Percentiles rank a stretch among this genome's conserved stretches.
phyloP scores from a whole-genome alignment of 169 alveolate species.

The Eimeria zaria region DNA sequence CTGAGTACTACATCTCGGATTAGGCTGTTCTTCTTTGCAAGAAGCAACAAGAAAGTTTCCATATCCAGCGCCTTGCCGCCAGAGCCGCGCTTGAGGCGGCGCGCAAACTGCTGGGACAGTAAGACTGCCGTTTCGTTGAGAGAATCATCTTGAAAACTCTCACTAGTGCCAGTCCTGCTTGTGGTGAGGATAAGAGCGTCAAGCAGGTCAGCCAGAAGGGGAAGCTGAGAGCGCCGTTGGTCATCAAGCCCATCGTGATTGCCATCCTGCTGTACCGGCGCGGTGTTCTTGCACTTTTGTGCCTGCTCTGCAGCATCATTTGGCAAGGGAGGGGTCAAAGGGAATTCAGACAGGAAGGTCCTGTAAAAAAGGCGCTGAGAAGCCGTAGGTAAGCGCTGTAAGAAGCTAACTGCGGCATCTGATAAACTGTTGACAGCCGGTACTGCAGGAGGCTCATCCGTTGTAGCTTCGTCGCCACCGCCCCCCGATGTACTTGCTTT shows the following conservation, averaged over 20 bases:
- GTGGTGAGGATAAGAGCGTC: slow-evolving; percentile 54
- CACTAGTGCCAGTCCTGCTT: slow-evolving; percentile 16
- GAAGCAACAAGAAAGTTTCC: slow-evolving; percentile 41
- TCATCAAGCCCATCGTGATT: background rate
- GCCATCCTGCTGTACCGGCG: slow-evolving; percentile 56
- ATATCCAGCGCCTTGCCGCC: slow-evolving; percentile 46
- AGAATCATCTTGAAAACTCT: slow-evolving; percentile 4
- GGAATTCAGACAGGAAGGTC: slow-evolving; percentile 60
- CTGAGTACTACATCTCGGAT: slow-evolving; percentile 45
- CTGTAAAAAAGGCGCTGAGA: slow-evolving; percentile 80
- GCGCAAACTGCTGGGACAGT: slow-evolving; percentile 55
- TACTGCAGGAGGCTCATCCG: slow-evolving; percentile 40
- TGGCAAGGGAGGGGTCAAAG: slow-evolving; percentile 5
- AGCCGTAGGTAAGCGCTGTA: slow-evolving; percentile 58
- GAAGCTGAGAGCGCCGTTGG: slow-evolving; percentile 9
- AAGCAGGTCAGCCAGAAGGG: slow-evolving; percentile 54
- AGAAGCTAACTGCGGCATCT: slow-evolving; percentile 34
- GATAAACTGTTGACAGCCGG: slow-evolving; percentile 23
- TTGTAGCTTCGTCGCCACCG: slow-evolving; percentile 31
- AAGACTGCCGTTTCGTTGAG: slow-evolving; percentile 25
- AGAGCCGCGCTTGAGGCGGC: slow-evolving; percentile 63
- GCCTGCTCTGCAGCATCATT: background rate
- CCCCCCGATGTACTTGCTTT: background rate
- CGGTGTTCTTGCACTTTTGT: background rate
- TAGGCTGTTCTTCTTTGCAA: slow-evolving; percentile 40